Evolutionary conservation across 768 basidiomycete genomes (phyloP), one percentile per base, ranked within the genome.

Genomic region (Leucocoprinus leucothites): DNA sequence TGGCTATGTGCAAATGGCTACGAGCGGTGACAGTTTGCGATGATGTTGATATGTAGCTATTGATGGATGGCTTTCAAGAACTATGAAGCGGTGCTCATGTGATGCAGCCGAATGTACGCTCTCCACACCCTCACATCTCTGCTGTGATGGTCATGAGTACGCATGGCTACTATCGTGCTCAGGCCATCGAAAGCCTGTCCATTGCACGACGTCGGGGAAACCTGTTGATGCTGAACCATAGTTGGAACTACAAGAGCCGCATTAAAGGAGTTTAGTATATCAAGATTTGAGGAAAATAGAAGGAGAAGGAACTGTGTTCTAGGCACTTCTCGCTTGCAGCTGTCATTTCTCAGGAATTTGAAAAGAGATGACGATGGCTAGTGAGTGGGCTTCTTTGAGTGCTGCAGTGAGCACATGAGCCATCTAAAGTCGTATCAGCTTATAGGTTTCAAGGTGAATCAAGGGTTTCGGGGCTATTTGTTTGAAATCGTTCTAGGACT

Each of bases 381-480:
- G 22, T 16, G 36, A 50, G 49, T 31, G 22, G 22, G 3, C 9
- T 51, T 42, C 14, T 36, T 34, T 35, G 43, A 18, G 18, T 11
- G 9, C 16, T 22, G 5, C 40, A 42, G 16, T 11, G 13, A 21
- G 16, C 26, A 8, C 46, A 31, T 14, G 36, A 42, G 47, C 16
- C 42, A 16, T 45, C 8, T 11, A 14, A 13, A 9, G 16, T 46
- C 45, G 22, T 16, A 6, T 14, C 22, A 24, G 16, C 9, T n/a
- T 13, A 46, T 28, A 19, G 40, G 45, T 24, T 48, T 43, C 41
- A 55, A 47, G 38, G 24, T 38, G 25, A 41, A 48, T 55, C 53
- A 55, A 55, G 53, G 53, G 53, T 31, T 18, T 43, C 2, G 19
- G 26, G 35, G 51, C 42, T 45, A 44, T 53, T 31, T 31, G 25